Evolutionary conservation across 345 rosid genomes (phyloP), one percentile per base, ranked within the genome.

Genomic region (Citrus trifoliata): DNA sequence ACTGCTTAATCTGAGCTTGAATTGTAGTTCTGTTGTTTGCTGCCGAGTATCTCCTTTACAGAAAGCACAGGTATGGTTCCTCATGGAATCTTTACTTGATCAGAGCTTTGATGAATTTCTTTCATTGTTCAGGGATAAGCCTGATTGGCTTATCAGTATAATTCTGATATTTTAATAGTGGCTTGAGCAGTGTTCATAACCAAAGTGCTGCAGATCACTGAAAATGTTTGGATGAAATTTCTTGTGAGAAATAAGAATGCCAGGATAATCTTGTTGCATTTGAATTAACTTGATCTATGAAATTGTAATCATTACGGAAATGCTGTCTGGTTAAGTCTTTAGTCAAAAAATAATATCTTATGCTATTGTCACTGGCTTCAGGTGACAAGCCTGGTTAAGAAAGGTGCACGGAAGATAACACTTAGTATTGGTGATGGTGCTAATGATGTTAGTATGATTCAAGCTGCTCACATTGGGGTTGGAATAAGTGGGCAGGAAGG

Each of bases 351-450:
- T 37, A 10, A 53, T 24, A 66, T 9, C 37, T 33, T 33, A 67
- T 4, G 33, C 38, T 40, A 16, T 70, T 33, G 9, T 74, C 74
- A 22, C 56, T 40, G 10, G 78, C 82, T 85, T 59, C 79, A 97
- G 99, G 99, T 97, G 81, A 97, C 99, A 68, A 94, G 97, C 78
- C 79, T 97, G 82, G 93, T 97, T 61, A 97, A 92, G 88, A 97
- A 93, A 85, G 99, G 99, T 62, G 99, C 99, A 30, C 84, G 83
- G 67, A 97, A 94, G 85, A 97, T 93, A 86, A 97, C 99, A 7
- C 99, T 97, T 77, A 90, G 98, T 81, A 97, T 97, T 79, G 99
- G 99, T 64, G 99, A 97, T 86, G 99, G 99, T 85, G 99, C 99
- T 74, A 97, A 97, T 86, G 99, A 97, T 83, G 99, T 97, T 81